Base-by-base conservation (phyloP, 495 filamentous ascomycete genomes). In the Hyaloscypha bicolor region DNA sequence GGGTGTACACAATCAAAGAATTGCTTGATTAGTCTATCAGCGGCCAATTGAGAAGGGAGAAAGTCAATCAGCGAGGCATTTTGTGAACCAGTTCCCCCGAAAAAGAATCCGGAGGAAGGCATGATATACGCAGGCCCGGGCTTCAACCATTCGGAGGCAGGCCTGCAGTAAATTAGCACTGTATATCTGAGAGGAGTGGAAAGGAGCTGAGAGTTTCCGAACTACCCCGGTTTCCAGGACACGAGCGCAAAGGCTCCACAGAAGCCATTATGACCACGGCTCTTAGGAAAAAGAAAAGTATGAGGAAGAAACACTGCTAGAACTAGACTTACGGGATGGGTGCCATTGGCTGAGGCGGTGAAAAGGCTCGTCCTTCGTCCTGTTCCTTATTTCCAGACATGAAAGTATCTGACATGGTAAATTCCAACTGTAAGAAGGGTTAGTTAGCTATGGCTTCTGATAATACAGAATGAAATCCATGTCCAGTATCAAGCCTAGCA, bases 1-100 rank as follows among this genome's bases (percentile, higher is more conserved):
- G 86, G 84, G 73, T 93, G 88, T 9, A 91, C 89, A 21, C 84
- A 80, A 42, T 76, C 65, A 70, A 87, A 91, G 69, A 92, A 93
- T 45, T 89, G 86, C 59, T 78, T 76, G 55, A 90, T 79, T 25
- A 93, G 77, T 52, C 78, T 75, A 73, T 90, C 85, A 11, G 85
- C 81, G 2, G 81, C 74, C 9, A 73, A 48, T 56, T 75, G 76
- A 6, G 79, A 76, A 0, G 87, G 89, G 19, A 92, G 69, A 68
- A 85, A 86, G 31, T 85, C 77, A 62, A 88, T 73, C 29, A 91
- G 73, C 9, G 80, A 77, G 0, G 80, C 80, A 22, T 78, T 74
- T 32, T 83, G 69, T 25, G 12, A 29, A 22, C 79, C 76, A 4
- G 77, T 77, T 32, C 82, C 79, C 11, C 85, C 86, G 64, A 91